Base-by-base conservation (phyloP, 106 monocot genomes). In the Triglochin maritima region DNA sequence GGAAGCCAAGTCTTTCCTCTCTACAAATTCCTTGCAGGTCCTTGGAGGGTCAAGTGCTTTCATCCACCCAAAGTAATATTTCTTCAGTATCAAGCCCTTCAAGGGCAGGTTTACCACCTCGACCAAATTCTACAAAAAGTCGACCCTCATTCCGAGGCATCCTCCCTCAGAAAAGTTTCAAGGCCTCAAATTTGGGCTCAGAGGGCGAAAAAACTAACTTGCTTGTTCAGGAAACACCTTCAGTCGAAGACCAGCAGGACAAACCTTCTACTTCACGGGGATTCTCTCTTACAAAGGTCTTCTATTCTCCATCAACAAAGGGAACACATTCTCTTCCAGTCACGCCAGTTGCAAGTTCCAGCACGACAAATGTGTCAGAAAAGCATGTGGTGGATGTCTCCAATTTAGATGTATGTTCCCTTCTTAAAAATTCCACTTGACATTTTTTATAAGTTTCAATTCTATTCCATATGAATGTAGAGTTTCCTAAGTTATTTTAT, bases 91-190 rank as follows among this genome's bases (percentile, higher is more conserved):
- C 79, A 15, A 87, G 72, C 69, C 89, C 85, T 49, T 58, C 76
- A 46, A 85, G 85, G 75, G 65, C 73, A 46, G 89, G 90, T n/a
- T 80, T 95, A 76, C 90, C 95, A 11, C 95, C 95, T 1, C 79
- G 87, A 55, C 95, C 95, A 47, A 72, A 56, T 70, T 81, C 90
- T 44, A 72, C 90, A 16, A 84, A 77, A 73, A n/a, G 77, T 58
- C 90, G 83, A 82, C 59, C 85, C 56, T 70, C 84, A 48, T 61
- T 74, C 7, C 76, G 66, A 76, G 79, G 61, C 67, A 47, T 85
- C 43, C 68, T 83, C 67, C 87, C 83, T 15, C 87, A 86, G 14
- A 15, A 68, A 74, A 89, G 86, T 72, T 65, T 86, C 7, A 88
- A 63, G 61, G 49, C 74, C 3, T 85, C 74, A 67, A 90, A 12